Evolutionary conservation across 257 asterid genomes (phyloP).

Genomic region (Linaria vulgaris): DNA sequence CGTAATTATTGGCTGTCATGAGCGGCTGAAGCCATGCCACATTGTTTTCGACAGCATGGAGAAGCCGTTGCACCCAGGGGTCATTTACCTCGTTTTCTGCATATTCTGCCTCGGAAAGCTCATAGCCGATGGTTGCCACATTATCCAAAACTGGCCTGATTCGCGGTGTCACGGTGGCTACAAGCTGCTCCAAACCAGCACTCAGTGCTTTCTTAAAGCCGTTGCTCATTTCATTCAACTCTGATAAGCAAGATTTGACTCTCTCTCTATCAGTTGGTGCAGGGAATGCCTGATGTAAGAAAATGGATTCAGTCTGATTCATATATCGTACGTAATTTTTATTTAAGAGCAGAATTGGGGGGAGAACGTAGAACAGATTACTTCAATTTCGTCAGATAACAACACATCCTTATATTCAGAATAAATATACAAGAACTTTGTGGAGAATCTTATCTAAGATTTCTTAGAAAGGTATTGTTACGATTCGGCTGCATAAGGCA

Average conservation of each 20-base stretch:
- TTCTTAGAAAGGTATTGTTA: too few relatives aligned
- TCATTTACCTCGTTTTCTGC: conserved; percentile 97
- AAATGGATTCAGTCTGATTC: conserved; percentile 21
- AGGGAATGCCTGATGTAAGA: conserved; percentile 60
- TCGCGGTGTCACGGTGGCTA: conserved; percentile 70
- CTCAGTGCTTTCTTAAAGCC: conserved; percentile 69
- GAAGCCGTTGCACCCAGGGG: conserved; percentile 98
- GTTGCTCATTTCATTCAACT: conserved; percentile 77
- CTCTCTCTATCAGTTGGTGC: conserved; percentile 82
- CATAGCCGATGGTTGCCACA: conserved; percentile 89
- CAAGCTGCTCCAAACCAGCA: conserved; percentile 84
- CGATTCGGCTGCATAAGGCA: too few relatives aligned
- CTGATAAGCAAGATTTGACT: conserved; percentile 84
- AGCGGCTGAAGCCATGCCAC: conserved; percentile 87
- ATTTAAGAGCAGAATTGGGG: conserved; percentile 10
- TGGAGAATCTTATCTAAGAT: too few relatives aligned
- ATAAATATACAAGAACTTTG: neutral
- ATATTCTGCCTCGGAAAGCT: conserved; percentile 87
- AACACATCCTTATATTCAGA: neutral
- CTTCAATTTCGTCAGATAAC: conserved; percentile 7
- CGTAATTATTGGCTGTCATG: conserved; percentile 83
- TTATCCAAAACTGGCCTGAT: conserved; percentile 79
- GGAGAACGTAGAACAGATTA: conserved; percentile 3
- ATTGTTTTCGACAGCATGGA: conserved; percentile 80
- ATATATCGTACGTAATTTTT: neutral